phyloP scores from a whole-genome alignment of 2,329 filamentous ascomycete species.

The Hawksworthiomyces lignivorus region DNA sequence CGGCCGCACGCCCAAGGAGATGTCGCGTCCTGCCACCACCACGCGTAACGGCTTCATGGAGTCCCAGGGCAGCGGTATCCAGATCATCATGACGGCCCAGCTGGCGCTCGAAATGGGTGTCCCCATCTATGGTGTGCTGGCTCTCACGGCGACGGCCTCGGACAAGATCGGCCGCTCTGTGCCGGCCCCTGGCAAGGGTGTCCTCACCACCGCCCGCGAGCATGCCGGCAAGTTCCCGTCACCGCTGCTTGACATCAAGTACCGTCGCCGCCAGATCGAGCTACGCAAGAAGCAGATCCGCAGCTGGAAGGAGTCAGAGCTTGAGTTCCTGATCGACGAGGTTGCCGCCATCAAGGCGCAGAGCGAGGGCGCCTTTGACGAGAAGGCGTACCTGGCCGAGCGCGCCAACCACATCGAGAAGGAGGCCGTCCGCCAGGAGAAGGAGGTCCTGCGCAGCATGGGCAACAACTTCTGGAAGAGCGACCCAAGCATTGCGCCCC shows the following conservation, averaged over 20 bases:
- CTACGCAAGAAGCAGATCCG: constrained; percentile 90
- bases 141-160: constrained; percentile 88
- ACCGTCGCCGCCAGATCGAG: constrained; percentile 90
- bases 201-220: constrained; percentile 91
- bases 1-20: constrained; percentile 89
- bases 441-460: constrained; percentile 83
- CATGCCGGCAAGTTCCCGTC: constrained; percentile 87
- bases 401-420: constrained; percentile 79
- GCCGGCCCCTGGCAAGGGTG: constrained; percentile 91
- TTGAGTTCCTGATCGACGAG: constrained; percentile 89
- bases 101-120: constrained; percentile 97
- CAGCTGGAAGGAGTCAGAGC: constrained; percentile 91
- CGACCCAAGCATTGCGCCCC: constrained; percentile 84
- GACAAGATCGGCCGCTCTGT: constrained; percentile 99
- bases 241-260: constrained; percentile 93
- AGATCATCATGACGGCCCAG: constrained; percentile 96
- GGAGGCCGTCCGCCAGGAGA: constrained; percentile 83
- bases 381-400: constrained; percentile 78
- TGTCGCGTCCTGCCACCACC: constrained; percentile 95
- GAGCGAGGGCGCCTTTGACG: constrained; percentile 61
- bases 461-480: constrained; percentile 99
- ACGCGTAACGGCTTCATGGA: constrained; percentile 99
- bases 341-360: constrained; percentile 83
- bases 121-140: constrained; percentile 91
- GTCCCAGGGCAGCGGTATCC: constrained; percentile 95